phyloP scores from a whole-genome alignment of 192 early-diverging fungal species.

The Rhizophagus clarus region DNA sequence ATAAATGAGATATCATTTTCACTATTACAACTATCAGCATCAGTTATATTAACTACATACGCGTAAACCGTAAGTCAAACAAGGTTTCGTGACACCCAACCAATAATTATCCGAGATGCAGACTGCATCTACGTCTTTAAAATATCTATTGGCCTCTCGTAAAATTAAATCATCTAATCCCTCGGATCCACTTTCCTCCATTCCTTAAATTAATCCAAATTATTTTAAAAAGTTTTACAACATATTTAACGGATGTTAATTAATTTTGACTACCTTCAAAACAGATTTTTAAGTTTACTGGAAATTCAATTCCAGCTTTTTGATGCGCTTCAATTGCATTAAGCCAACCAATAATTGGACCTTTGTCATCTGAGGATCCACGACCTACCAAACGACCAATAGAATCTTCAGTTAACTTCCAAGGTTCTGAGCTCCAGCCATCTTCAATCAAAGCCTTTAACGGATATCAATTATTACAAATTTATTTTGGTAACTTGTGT shows the following conservation, averaged over 20 bases:
- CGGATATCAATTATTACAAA: background rate
- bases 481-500: background rate
- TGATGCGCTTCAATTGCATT: slow-evolving; percentile 95
- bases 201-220: slow-evolving; percentile 35
- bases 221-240: background rate
- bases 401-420: slow-evolving; percentile 81
- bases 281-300: slow-evolving; percentile 95
- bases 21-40: background rate
- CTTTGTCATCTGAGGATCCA: slow-evolving; percentile 97
- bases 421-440: slow-evolving; percentile 94
- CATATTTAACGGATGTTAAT: background rate
- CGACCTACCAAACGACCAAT: slow-evolving; percentile 86
- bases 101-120: slow-evolving; percentile 99
- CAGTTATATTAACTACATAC: slow-evolving; percentile 30
- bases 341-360: slow-evolving; percentile 96
- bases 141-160: slow-evolving; percentile 86
- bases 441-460: slow-evolving; percentile 67
- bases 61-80: slow-evolving; percentile 97
- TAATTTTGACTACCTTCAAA: slow-evolving; percentile 91
- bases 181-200: slow-evolving; percentile 82
- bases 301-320: slow-evolving; percentile 85
- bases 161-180: slow-evolving; percentile 91
- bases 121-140: slow-evolving; percentile 91
- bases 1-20: background rate
- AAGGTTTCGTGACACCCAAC: slow-evolving; percentile 94